Evolutionary conservation across 2,329 filamentous ascomycete species (phyloP).

Genomic region (Fusarium zealandicum): DNA sequence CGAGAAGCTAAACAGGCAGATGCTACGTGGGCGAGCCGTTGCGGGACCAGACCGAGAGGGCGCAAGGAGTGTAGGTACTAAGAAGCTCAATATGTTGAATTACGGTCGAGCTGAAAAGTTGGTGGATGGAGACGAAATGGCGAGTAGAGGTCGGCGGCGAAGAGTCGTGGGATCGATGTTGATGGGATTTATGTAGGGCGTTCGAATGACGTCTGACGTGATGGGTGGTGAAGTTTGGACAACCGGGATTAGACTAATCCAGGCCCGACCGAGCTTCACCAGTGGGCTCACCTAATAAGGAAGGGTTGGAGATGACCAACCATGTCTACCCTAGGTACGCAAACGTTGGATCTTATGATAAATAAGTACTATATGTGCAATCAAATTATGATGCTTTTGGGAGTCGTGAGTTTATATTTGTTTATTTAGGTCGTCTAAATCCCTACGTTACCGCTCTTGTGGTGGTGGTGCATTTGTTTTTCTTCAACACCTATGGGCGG

Average conservation of each 20-base stretch:
- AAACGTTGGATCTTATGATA: too few relatives aligned
- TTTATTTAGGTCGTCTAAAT: too few relatives aligned
- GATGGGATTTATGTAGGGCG: conserved; percentile 26
- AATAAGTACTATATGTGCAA: too few relatives aligned
- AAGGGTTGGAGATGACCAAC: too few relatives aligned
- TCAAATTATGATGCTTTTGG: too few relatives aligned
- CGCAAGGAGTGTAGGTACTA: neutral
- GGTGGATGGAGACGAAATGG: conserved; percentile 1
- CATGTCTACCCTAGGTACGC: too few relatives aligned
- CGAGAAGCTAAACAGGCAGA: conserved; percentile 6
- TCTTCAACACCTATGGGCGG: too few relatives aligned
- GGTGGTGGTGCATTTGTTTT: too few relatives aligned
- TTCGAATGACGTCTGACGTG: conserved; percentile 41
- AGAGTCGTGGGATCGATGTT: conserved; percentile 19
- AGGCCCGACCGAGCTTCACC: conserved; percentile 18
- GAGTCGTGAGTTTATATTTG: too few relatives aligned
- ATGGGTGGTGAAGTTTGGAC: conserved; percentile 25
- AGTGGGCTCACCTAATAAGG: neutral
- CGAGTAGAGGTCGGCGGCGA: conserved; percentile 8
- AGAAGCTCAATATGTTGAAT: neutral
- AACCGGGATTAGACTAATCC: conserved; percentile 31
- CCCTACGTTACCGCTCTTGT: too few relatives aligned
- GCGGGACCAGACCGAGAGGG: neutral
- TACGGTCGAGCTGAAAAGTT: neutral
- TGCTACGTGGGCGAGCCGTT: conserved; percentile 10